A percentile compares a stretch with the other conserved stretches of the same genome.
Conservation (phyloP, 1,284 basidiomycete species). For the Neotropicomus parvogracilis region DNA sequence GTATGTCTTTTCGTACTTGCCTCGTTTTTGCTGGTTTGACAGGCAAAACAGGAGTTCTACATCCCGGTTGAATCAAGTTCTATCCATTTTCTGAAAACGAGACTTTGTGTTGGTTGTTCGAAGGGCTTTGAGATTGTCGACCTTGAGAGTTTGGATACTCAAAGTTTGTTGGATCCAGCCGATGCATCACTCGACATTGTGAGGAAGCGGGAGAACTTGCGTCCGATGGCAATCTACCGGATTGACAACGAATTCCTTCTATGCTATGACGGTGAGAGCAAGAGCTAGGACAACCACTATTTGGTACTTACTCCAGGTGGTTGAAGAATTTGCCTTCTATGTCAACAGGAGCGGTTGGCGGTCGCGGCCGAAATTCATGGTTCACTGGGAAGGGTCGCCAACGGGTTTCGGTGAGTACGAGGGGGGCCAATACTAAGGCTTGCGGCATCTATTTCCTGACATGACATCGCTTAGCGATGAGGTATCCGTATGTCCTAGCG, state of each 20-base stretch:
- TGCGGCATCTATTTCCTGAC: conserved; percentile 9
- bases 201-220: conserved; percentile 81
- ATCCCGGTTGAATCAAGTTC: conserved; percentile 97
- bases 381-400: conserved; percentile 95
- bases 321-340: conserved; percentile 94
- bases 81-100: conserved; percentile 97
- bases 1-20: conserved; percentile 41
- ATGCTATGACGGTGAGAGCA: conserved; percentile 87
- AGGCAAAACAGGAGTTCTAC: conserved; percentile 80
- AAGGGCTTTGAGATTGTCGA: conserved; percentile 99
- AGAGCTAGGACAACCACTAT: neutral
- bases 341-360: conserved; percentile 96
- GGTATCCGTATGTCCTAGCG: conserved; percentile 95
- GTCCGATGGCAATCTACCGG: conserved; percentile 95
- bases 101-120: conserved; percentile 95
- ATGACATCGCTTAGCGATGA: conserved; percentile 61
- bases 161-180: conserved; percentile 91
- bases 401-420: conserved; percentile 81
- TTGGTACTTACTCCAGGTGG: conserved; percentile 12
- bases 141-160: conserved; percentile 94
- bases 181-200: conserved; percentile 94
- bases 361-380: conserved; percentile 88
- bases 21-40: conserved; percentile 5
- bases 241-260: conserved; percentile 96
- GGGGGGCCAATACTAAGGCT: conserved; percentile 1